Evolutionary conservation across 108 stramenopile genomes (phyloP).

Genomic region (Licmophora abbreviata): DNA sequence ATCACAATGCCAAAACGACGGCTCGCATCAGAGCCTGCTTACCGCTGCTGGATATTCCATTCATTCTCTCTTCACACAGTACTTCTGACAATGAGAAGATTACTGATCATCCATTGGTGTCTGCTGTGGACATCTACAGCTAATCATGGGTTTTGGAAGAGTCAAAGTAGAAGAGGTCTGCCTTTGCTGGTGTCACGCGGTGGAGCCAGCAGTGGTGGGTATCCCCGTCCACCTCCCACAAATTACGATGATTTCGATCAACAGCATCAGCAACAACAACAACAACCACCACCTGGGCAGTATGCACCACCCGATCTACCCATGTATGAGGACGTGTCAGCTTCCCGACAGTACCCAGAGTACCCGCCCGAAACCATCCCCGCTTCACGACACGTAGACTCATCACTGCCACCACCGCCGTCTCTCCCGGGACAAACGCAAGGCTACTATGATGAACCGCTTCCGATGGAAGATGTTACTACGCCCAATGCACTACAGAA

Average conservation of each 20-base stretch:
- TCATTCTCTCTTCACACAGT: no score
- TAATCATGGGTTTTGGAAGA: no score
- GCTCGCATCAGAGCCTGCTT: no score
- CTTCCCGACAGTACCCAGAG: not conserved
- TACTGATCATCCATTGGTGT: no score
- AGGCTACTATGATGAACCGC: not conserved
- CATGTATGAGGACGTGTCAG: not conserved
- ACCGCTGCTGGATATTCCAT: no score
- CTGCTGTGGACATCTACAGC: no score
- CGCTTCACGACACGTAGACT: not conserved
- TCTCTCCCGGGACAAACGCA: not conserved
- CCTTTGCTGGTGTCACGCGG: no score
- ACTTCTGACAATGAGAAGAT: no score
- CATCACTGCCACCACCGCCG: not conserved
- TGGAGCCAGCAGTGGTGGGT: no score
- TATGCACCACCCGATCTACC: constrained; percentile 1
- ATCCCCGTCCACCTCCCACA: constrained; percentile 1
- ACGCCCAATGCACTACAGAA: not conserved
- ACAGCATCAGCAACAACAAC: not conserved
- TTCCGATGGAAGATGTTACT: not conserved
- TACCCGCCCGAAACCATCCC: not conserved
- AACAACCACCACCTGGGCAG: not conserved
- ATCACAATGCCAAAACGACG: no score
- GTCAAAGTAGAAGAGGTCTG: no score
- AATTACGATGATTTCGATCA: not conserved